Conservation (phyloP, 192 early-diverging fungal species). For the Podochytrium sp. region DNA sequence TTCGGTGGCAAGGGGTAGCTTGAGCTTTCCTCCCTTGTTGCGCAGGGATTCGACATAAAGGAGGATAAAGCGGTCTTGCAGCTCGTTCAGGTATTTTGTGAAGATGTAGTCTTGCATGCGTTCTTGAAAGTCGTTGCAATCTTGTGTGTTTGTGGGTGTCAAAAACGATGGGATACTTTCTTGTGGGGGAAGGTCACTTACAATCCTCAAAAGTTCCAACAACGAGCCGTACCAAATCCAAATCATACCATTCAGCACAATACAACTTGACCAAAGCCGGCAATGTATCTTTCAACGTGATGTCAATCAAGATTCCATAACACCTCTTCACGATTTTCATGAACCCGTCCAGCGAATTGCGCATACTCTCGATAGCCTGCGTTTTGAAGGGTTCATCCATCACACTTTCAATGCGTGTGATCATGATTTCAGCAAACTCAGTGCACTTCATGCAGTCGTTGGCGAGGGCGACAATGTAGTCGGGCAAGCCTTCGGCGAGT, state of each 20-base stretch:
- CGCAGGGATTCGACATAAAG: constrained; percentile 84
- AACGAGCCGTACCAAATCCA: constrained; percentile 82
- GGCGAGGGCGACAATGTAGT: constrained; percentile 94
- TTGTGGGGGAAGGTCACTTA: background rate
- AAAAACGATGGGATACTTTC: too few relatives aligned
- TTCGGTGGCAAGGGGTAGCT: constrained; percentile 66
- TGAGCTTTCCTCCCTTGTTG: constrained; percentile 78
- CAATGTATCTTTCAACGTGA: constrained; percentile 81
- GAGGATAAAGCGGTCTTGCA: constrained; percentile 84
- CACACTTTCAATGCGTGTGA: constrained; percentile 52
- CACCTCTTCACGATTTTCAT: constrained; percentile 83
- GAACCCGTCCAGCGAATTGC: constrained; percentile 84
- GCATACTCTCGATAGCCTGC: constrained; percentile 53
- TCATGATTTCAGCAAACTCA: constrained; percentile 86
- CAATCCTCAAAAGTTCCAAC: constrained; percentile 94
- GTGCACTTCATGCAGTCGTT: constrained; percentile 93
- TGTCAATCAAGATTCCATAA: constrained; percentile 77
- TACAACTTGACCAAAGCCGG: constrained; percentile 78
- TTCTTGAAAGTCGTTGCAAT: constrained; percentile 83
- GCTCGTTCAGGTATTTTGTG: constrained; percentile 82
- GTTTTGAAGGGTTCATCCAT: constrained; percentile 40
- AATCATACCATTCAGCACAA: constrained; percentile 88
- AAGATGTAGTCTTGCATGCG: constrained; percentile 91
- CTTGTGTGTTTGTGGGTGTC: constrained; percentile 10
- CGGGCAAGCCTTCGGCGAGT: constrained; percentile 83